A percentile compares a stretch with the other conserved stretches of the same genome.
phyloP scores from a whole-genome alignment of 805 yeast species.

The Schizosaccharomyces japonicus region DNA sequence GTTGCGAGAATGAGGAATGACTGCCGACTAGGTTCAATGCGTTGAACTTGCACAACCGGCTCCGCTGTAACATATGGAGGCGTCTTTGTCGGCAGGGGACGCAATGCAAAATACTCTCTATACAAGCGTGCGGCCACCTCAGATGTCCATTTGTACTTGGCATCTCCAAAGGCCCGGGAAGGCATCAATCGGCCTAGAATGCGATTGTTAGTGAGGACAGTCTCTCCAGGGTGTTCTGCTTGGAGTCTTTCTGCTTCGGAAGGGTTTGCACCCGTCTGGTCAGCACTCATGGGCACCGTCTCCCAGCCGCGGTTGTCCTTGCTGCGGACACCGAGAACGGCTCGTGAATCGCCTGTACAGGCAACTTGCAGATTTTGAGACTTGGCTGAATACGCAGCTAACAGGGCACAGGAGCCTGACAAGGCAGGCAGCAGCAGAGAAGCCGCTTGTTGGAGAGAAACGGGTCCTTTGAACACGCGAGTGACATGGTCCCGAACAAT shows the following conservation, averaged over 20 bases:
- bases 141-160: conserved; percentile 64
- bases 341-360: conserved; percentile 89
- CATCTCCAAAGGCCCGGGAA: conserved; percentile 90
- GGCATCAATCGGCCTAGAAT: conserved; percentile 87
- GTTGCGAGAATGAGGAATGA: conserved; percentile 81
- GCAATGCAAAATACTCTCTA: conserved; percentile 30
- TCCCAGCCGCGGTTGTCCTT: conserved; percentile 54
- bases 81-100: conserved; percentile 40
- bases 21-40: conserved; percentile 42
- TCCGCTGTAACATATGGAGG: conserved; percentile 97
- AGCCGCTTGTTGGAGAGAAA: conserved; percentile 35
- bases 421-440: conserved; percentile 73
- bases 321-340: conserved; percentile 43
- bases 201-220: conserved; percentile 50
- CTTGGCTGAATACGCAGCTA: conserved; percentile 65
- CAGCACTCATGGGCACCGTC: conserved; percentile 62
- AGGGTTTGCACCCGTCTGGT: conserved; percentile 83
- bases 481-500: conserved; percentile 56
- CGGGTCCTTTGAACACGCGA: conserved; percentile 41
- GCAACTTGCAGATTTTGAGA: conserved; percentile 60
- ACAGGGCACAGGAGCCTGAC: conserved; percentile 80
- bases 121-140: conserved; percentile 53
- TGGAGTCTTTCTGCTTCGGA: conserved; percentile 64
- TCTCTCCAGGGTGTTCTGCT: conserved; percentile 74
- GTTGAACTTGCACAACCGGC: conserved; percentile 61